These are phyloP conservation scores for Aspergillus sp. DNA, from an alignment of 2,329 filamentous ascomycete species.

Conservation along the genomic window DNA sequence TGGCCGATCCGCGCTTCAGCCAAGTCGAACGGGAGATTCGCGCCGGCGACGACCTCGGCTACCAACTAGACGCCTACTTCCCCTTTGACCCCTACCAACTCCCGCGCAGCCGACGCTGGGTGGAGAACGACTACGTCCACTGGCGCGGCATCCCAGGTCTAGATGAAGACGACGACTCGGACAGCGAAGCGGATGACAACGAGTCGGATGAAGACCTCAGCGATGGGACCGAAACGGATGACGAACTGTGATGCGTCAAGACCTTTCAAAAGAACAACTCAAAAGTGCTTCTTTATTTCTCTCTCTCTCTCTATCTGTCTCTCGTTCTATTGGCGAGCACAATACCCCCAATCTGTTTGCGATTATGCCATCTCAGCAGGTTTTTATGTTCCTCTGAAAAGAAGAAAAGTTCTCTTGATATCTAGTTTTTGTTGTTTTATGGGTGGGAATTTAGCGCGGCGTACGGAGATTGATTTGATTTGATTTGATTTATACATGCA, in stretches of 20 bases:
- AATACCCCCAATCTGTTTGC: constrained; percentile 9
- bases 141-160: constrained; percentile 76
- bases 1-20: constrained; percentile 42
- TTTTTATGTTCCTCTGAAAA: background rate
- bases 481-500: background rate
- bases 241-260: constrained; percentile 32
- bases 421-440: background rate
- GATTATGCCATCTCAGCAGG: background rate
- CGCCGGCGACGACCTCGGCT: constrained; percentile 69
- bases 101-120: constrained; percentile 82
- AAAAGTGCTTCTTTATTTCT: constrained; percentile 3
- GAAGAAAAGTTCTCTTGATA: background rate
- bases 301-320: background rate
- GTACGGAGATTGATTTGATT: background rate
- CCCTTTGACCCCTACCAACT: constrained; percentile 96
- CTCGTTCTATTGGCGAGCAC: constrained; percentile 7
- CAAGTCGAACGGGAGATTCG: constrained; percentile 57
- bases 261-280: constrained; percentile 11
- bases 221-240: constrained; percentile 46
- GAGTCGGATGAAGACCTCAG: constrained; percentile 40
- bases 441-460: background rate
- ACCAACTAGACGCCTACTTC: constrained; percentile 91
- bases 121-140: constrained; percentile 78
- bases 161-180: constrained; percentile 57
- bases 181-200: constrained; percentile 39